A percentile compares a stretch with the other conserved stretches of the same genome.
Conservation (phyloP, 306 rosid genomes). For the Inga leiocalycina region DNA sequence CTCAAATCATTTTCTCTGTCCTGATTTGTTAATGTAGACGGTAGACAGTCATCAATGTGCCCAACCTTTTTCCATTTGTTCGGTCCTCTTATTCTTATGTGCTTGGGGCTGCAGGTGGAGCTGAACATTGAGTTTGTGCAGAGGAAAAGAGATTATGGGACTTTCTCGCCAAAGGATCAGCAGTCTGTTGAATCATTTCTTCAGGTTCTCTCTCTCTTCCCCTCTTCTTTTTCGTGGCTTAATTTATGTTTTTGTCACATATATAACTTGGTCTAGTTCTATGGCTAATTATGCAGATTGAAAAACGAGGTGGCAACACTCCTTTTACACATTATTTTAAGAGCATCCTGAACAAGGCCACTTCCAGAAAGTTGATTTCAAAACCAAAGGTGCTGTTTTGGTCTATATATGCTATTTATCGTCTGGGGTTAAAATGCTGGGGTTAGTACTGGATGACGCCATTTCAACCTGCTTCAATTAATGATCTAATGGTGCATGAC, state of each 20-base stretch:
- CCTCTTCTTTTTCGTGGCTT: not conserved
- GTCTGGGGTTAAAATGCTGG: not conserved
- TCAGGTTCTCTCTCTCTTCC: conserved; percentile 56
- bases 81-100: not conserved
- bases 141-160: conserved; percentile 78
- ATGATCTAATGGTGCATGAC: not conserved
- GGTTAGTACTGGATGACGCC: not conserved
- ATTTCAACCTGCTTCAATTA: not conserved
- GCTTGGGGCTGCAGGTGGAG: conserved; percentile 66
- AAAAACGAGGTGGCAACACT: conserved; percentile 52
- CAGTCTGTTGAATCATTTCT: conserved; percentile 76
- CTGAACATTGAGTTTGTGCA: conserved; percentile 67
- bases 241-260: conserved; percentile 11
- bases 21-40: conserved; percentile 10
- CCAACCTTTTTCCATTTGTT: conserved; percentile 2
- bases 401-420: not conserved
- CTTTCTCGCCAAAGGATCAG: conserved; percentile 85
- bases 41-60: conserved; percentile 1
- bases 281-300: conserved; percentile 57
- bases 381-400: conserved; percentile 59
- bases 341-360: conserved; percentile 77
- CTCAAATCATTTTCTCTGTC: not conserved
- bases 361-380: conserved; percentile 56
- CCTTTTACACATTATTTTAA: conserved; percentile 77
- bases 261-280: conserved; percentile 23